phyloP scores from a whole-genome alignment of 345 rosid genomes.

The Hibiscus tridactylites region DNA sequence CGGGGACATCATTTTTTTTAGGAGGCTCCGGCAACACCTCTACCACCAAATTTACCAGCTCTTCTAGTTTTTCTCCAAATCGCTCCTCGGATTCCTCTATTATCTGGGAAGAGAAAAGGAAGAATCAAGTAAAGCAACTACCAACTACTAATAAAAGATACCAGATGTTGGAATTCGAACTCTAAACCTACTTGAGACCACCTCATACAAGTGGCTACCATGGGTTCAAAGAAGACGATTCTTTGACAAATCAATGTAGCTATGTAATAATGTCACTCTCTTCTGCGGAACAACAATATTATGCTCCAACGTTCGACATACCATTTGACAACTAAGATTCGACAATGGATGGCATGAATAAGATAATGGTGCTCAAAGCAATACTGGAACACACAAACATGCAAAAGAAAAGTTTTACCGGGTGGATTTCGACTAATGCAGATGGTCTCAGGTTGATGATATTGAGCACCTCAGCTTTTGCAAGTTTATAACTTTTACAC shows the following conservation, averaged over 20 bases:
- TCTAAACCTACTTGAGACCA: background rate
- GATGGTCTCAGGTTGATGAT: slow-evolving; percentile 57
- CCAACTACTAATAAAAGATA: background rate
- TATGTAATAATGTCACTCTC: background rate
- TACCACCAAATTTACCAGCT: background rate
- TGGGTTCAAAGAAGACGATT: background rate
- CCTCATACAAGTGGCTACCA: background rate
- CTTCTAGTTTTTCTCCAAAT: background rate
- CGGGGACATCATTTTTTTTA: background rate
- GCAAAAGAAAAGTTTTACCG: slow-evolving; percentile 31
- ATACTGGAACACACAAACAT: background rate
- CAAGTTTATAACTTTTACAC: slow-evolving; percentile 48
- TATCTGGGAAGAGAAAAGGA: background rate
- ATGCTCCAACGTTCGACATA: background rate
- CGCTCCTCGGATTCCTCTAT: background rate
- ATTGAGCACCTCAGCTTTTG: slow-evolving; percentile 76
- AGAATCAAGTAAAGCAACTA: background rate
- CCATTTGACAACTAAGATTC: background rate
- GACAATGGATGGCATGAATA: background rate
- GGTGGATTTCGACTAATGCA: slow-evolving; percentile 36
- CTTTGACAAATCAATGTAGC: background rate
- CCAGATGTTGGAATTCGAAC: background rate
- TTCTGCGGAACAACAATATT: background rate
- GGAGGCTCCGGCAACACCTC: background rate
- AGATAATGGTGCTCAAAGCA: background rate